Evolutionary conservation across 257 asterid genomes (phyloP).

Genomic region (Eucommia ulmoides): DNA sequence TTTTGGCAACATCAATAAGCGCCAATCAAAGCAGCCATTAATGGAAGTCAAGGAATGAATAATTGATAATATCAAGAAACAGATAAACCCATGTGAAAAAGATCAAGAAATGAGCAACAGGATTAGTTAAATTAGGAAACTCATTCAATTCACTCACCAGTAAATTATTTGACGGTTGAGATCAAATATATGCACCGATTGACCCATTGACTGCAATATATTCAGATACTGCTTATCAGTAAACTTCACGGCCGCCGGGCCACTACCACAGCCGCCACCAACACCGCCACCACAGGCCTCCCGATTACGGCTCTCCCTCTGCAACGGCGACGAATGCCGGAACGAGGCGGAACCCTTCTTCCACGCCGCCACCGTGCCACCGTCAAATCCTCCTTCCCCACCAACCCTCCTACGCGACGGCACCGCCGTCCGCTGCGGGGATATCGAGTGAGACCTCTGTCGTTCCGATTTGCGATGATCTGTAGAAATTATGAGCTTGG

Average conservation of each 20-base stretch:
- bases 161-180: conserved; percentile 45
- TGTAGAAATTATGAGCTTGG: conserved; percentile 32
- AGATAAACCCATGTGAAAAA: no score
- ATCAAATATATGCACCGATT: conserved; percentile 69
- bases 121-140: conserved; percentile 2
- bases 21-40: no score
- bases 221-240: conserved; percentile 69
- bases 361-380: conserved; percentile 27
- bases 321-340: conserved; percentile 71
- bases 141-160: conserved; percentile 48
- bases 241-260: conserved; percentile 42
- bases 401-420: conserved; percentile 23
- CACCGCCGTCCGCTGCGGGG: conserved; percentile 40
- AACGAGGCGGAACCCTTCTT: conserved; percentile 50
- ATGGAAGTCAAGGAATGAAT: no score
- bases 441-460: conserved; percentile 72
- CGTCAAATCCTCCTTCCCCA: conserved; percentile 25
- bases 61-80: no score
- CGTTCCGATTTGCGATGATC: conserved; percentile 10
- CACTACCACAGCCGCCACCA: conserved; percentile 19
- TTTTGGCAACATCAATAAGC: no score
- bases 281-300: conserved; percentile 15
- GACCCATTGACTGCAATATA: conserved; percentile 91
- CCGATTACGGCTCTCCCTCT: conserved; percentile 46
- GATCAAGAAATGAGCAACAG: no score